Base-by-base conservation (phyloP, 2,329 filamentous ascomycete species). In the Pseudocercospora eumusae region DNA sequence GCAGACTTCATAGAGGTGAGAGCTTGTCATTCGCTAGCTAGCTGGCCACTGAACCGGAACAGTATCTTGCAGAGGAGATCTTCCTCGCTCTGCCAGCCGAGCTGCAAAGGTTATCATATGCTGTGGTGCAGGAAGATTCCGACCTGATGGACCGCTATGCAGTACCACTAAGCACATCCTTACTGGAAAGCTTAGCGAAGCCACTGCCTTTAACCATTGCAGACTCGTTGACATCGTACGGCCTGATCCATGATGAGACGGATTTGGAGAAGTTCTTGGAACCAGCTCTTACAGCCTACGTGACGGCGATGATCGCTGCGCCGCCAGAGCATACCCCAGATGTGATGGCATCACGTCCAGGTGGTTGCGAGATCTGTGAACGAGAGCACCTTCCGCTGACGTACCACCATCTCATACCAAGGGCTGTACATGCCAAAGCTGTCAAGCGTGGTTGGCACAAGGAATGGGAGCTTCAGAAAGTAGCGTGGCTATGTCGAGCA, bases 371-470 rank as follows among this genome's bases (percentile, higher is more conserved):
- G 78, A 83, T 96, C 23, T 96, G 91, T 74, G 84, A 81, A 1
- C 82, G 91, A 0, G 84, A 86, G 64, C 92, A 90, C 85, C 85
- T 95, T 21, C 85, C 86, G 8, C 76, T 95, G 64, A 90, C 88
- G 0, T 96, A 95, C 73, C 92, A 96, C 73, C 92, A 96, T 77
- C 79, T 96, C 47, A 92, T 96, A 58, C 92, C 92, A n/a, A 84
- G 86, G 44, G 83, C 84, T 47, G 87, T 91, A 62, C 91, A 96
- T 75, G 86, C 84, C 7, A 91, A 92, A 73, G 90, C 85, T 3
- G 74, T 91, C 42, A 91, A 90, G 79, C 81, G 90, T 45, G 89
- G 88, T 0, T 96, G 91, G 91, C 90, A 93, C 78, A 83, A 83
- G 3, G 85, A 86, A 65, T 89, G 90, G 74, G 84, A 87, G 76